Evolutionary conservation across 345 rosid genomes (phyloP).

Genomic region (Rubroshorea leprosula): DNA sequence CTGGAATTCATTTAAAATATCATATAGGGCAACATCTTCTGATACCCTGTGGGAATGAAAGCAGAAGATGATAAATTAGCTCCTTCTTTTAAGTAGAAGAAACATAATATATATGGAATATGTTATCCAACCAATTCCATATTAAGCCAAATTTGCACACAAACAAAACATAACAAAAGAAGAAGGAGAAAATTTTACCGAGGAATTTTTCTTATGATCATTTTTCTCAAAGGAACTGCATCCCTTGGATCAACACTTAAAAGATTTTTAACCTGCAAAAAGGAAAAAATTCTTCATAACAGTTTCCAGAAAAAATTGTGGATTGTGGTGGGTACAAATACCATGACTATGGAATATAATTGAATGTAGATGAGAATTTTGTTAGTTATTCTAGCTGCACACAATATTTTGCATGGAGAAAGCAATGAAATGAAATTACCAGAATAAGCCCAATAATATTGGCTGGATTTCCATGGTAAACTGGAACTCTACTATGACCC

Average conservation of each 20-base stretch:
- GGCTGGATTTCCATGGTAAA: slow-evolving; percentile 53
- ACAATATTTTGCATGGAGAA: too few species aligned
- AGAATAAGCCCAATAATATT: slow-evolving; percentile 88
- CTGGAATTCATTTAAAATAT: slow-evolving; percentile 91
- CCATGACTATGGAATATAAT: not conserved
- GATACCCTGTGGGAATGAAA: slow-evolving; percentile 53
- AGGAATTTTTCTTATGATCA: slow-evolving; percentile 85
- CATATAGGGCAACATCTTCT: slow-evolving; percentile 80
- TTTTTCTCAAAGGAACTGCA: slow-evolving; percentile 73
- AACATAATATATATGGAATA: not conserved
- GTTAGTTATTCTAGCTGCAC: slow-evolving; percentile 1
- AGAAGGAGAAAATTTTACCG: too few species aligned
- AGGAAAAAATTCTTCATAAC: too few species aligned
- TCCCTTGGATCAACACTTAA: slow-evolving; percentile 65
- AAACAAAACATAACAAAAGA: not conserved
- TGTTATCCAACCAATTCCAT: not conserved
- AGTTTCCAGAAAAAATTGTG: too few species aligned
- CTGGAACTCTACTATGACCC: slow-evolving; percentile 98
- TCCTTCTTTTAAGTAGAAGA: not conserved
- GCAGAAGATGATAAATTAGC: slow-evolving; percentile 9
- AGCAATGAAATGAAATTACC: slow-evolving; percentile 45
- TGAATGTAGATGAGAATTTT: slow-evolving; percentile 1
- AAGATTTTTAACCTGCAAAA: slow-evolving; percentile 88
- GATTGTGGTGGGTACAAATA: too few species aligned
- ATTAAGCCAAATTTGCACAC: not conserved